Percentiles rank a stretch among this genome's conserved stretches.
phyloP scores from a whole-genome alignment of 2,329 filamentous ascomycete genomes.

The Verruconis gallopava region DNA sequence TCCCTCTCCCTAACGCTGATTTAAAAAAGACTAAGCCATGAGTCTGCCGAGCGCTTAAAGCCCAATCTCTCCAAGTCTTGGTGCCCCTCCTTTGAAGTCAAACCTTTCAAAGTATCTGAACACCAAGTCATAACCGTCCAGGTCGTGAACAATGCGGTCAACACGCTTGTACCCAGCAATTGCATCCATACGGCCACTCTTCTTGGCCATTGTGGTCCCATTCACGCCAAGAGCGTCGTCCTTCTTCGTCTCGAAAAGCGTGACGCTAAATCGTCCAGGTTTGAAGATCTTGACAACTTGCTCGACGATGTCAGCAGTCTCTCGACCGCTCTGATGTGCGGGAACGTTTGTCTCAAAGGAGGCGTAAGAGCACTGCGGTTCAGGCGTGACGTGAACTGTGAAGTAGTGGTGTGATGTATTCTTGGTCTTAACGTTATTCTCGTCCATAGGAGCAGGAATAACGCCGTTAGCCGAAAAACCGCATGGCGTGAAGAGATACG shows the following conservation, averaged over 20 bases:
- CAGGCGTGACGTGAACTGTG: slow-evolving; percentile 94
- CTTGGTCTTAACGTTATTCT: slow-evolving; percentile 27
- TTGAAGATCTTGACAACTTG: slow-evolving; percentile 94
- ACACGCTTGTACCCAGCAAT: slow-evolving; percentile 79
- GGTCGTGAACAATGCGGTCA: slow-evolving; percentile 91
- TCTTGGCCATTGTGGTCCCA: slow-evolving; percentile 33
- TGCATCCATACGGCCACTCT: slow-evolving; percentile 50
- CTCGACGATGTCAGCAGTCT: slow-evolving; percentile 81
- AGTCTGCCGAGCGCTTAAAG: no score
- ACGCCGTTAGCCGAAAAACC: slow-evolving; percentile 97
- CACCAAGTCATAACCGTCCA: slow-evolving; percentile 92
- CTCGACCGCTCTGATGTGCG: slow-evolving; percentile 71
- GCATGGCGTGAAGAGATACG: slow-evolving; percentile 92
- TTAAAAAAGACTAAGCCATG: no score
- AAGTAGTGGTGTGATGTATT: slow-evolving; percentile 60
- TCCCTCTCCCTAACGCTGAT: no score
- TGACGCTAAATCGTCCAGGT: slow-evolving; percentile 94
- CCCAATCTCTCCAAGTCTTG: slow-evolving; percentile 44
- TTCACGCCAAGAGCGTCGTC: slow-evolving; percentile 25
- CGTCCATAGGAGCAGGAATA: slow-evolving; percentile 57
- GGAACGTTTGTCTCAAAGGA: slow-evolving; percentile 98
- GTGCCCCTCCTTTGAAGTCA: slow-evolving; percentile 58
- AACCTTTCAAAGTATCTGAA: slow-evolving; percentile 94
- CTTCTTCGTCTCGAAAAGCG: slow-evolving; percentile 81
- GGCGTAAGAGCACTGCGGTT: slow-evolving; percentile 92